These are phyloP conservation scores for Sonneratia alba DNA, from an alignment of 345 rosid species.

Conservation along the genomic window DNA sequence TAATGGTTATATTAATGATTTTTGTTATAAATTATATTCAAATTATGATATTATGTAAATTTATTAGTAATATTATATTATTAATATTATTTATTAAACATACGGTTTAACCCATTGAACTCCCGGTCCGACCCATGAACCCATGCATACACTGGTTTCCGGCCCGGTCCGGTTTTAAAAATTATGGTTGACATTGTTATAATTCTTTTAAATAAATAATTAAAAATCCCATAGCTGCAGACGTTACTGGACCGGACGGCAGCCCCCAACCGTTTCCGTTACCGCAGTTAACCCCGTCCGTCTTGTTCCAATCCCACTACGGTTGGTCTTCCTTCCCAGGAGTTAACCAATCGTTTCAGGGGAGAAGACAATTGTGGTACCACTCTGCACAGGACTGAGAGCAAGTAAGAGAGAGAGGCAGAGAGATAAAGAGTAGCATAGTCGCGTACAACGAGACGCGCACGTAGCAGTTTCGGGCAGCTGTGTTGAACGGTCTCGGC, in stretches of 20 bases:
- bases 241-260: conserved; percentile 9
- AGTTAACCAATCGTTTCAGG: conserved; percentile 15
- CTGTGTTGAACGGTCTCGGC: conserved; percentile 27
- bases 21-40: no score
- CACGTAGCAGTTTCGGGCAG: conserved; percentile 19
- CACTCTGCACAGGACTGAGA: conserved; percentile 3
- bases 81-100: no score
- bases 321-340: not conserved
- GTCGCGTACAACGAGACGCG: conserved; percentile 38
- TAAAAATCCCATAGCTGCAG: not conserved
- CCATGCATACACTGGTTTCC: no score
- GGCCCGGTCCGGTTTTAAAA: no score
- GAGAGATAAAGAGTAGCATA: not conserved
- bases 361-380: conserved; percentile 2
- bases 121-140: no score
- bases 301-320: conserved; percentile 16
- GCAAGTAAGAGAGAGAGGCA: not conserved
- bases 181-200: no score
- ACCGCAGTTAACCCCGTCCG: conserved; percentile 9
- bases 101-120: no score
- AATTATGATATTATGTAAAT: no score
- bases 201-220: no score
- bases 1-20: no score
- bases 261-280: conserved; percentile 8
- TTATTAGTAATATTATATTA: no score